Conservation (phyloP, 208 protist genomes). For the Lotmaria passim region DNA sequence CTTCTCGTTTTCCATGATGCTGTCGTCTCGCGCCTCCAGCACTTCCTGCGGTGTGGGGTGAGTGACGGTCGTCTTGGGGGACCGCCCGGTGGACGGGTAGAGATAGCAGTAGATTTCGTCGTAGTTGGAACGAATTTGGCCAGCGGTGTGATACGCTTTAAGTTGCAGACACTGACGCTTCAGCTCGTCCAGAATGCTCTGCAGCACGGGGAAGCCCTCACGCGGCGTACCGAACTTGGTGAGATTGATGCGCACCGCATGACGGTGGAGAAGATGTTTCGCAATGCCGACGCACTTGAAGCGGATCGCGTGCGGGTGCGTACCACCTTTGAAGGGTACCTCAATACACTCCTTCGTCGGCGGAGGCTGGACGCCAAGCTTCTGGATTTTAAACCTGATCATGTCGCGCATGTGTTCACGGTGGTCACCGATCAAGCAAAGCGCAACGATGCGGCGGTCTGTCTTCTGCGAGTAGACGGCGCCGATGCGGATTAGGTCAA, state of each 20-base stretch:
- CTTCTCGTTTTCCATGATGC: slow-evolving; percentile 75
- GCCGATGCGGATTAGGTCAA: slow-evolving; percentile 86
- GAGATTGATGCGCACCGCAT: slow-evolving; percentile 77
- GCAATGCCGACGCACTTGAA: slow-evolving; percentile 87
- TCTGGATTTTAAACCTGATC: slow-evolving; percentile 85
- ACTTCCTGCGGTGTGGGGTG: slow-evolving; percentile 73
- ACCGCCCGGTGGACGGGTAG: slow-evolving; percentile 80
- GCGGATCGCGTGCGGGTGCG: slow-evolving; percentile 85
- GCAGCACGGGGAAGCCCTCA: slow-evolving; percentile 85
- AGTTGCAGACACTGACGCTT: slow-evolving; percentile 68
- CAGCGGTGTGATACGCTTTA: slow-evolving; percentile 77
- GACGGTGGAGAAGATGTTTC: slow-evolving; percentile 77
- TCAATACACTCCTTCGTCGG: slow-evolving; percentile 72
- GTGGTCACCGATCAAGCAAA: slow-evolving; percentile 85
- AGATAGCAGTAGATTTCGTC: slow-evolving; percentile 88
- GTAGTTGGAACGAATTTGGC: slow-evolving; percentile 71
- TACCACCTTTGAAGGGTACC: slow-evolving; percentile 85
- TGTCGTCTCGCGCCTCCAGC: slow-evolving; percentile 57
- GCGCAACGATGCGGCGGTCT: slow-evolving; percentile 76
- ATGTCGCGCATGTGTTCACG: slow-evolving; percentile 84
- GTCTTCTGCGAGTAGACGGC: slow-evolving; percentile 67
- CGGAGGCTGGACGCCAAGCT: slow-evolving; percentile 82
- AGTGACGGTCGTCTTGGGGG: slow-evolving; percentile 79
- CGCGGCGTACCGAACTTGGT: slow-evolving; percentile 87
- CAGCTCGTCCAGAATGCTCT: slow-evolving; percentile 82